Evolutionary conservation across 257 asterid species (phyloP), one percentile per base, ranked within the genome.

Genomic region (Przewalskia tangutica): DNA sequence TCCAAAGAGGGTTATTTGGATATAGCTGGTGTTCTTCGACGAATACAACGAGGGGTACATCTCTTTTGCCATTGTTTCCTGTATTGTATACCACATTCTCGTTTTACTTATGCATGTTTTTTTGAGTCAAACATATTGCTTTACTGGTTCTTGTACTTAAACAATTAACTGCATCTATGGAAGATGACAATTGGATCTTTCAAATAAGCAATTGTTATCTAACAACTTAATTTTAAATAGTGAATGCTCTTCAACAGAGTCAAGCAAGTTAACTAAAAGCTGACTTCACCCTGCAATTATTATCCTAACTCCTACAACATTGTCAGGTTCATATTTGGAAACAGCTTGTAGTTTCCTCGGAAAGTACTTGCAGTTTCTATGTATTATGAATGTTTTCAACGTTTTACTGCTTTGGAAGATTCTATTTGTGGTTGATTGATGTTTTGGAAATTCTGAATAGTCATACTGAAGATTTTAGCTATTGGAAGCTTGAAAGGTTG

Each of bases 11-110:
- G 99, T 65, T 97, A 82, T 82, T 83, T 95, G 89, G 99, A 95
- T 83, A 93, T 95, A 81, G 97, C 97, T 36, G 99, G 92, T 63
- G 97, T 95, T 81, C 98, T 95, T 63, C 88, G 97, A 88, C 90
- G 99, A 89, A 93, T 95, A 85, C 98, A 95, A 83, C 90, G 95
- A 90, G 99, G 99, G 97, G 99, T 95, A 88, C 84, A 51, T 75
- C 84, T 40, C 50, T 60, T 71, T 59, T 13, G 40, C 42, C 58
- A 60, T 42, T 79, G 11, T 40, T 36, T 60, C 82, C 34, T 79
- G 82, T 48, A 13, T 71, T 82, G 79, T 70, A 48, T 83, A 64
- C 71, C 79, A 55, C 55, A 79, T 44, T 65, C 75, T 59, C 75
- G 38, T 7, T 50, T 66, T 66, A 16, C 11, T 12, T 16, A 36